Base-by-base conservation (phyloP, 2,329 filamentous ascomycete species). In the Aspergillus novoparasiticus region DNA sequence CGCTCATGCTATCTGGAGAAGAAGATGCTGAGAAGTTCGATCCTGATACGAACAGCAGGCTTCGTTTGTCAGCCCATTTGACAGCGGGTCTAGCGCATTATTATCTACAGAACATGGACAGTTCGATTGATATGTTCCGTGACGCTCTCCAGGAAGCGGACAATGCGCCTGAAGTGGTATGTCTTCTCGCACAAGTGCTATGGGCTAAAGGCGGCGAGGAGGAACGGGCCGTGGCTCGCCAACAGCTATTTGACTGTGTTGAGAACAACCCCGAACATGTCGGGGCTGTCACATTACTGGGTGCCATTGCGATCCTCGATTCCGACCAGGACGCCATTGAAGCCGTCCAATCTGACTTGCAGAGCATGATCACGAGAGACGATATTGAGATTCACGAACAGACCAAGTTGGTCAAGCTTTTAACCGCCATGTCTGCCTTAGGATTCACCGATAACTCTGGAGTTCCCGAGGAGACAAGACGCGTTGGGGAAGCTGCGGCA, bases 21-120 rank as follows among this genome's bases (percentile, higher is more conserved):
- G 85, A 87, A 4, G 87, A 88, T 32, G 86, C 86, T 61, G 87
- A 90, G 64, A 83, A 94, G 26, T 85, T 87, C 3, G 80, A 81
- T 50, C 69, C 82, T 3, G 87, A 91, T 45, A 84, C 88, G 57
- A 86, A 92, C 46, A 83, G 83, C 59, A 92, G 88, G 72, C 86
- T 92, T 39, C 87, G 92, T 34, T 83, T 99, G 3, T 96, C 93
- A 1, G 91, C 93, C 0, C 91, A 96, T 72, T 80, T 99, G 43
- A 96, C 94, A 0, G 87, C 92, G 2, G 95, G 95, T 0, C 82
- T 99, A 3, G 91, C 94, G 1, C 85, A 91, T 63, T 96, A 94
- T 78, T 92, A 91, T 74, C 79, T 83, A 36, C 80, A 86, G 28
- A 81, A 89, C 28, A 85, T 90, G 67, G 85, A 89, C 46, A 85